Evolutionary conservation across 1,284 basidiomycete genomes (phyloP).

Genomic region (Rhizoctonia solani): DNA sequence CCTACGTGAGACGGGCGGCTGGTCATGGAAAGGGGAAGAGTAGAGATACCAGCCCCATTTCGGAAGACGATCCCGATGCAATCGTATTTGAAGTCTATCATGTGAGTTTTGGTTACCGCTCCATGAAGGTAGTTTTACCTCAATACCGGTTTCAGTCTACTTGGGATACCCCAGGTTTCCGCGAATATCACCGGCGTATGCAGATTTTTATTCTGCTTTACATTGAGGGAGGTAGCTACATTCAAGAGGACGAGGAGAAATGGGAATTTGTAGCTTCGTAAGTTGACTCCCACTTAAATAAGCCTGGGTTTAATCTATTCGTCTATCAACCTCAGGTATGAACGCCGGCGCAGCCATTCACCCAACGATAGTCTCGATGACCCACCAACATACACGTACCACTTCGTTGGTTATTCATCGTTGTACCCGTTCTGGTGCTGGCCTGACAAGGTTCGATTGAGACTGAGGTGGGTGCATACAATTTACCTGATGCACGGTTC

Average conservation of each 20-base stretch:
- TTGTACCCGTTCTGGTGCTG: constrained; percentile 93
- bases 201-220: constrained; percentile 93
- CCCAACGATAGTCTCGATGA: constrained; percentile 50
- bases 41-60: constrained; percentile 49
- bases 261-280: constrained; percentile 88
- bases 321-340: constrained; percentile 59
- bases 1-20: constrained; percentile 64
- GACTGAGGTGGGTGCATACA: constrained; percentile 68
- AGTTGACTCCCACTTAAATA: constrained; percentile 46
- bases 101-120: constrained; percentile 60
- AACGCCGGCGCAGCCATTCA: constrained; percentile 67
- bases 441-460: constrained; percentile 82
- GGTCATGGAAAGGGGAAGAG: constrained; percentile 58
- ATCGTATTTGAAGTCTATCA: constrained; percentile 85
- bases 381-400: constrained; percentile 66
- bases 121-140: background rate
- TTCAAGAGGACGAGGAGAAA: constrained; percentile 83
- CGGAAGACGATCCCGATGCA: constrained; percentile 60
- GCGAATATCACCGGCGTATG: constrained; percentile 91
- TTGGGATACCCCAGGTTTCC: constrained; percentile 88
- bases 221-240: constrained; percentile 94
- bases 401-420: constrained; percentile 90
- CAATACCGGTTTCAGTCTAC: constrained; percentile 57
- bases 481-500: constrained; percentile 5
- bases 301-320: background rate